Evolutionary conservation across 495 filamentous ascomycete species (phyloP).

Genomic region (Penicillium crystallinum): DNA sequence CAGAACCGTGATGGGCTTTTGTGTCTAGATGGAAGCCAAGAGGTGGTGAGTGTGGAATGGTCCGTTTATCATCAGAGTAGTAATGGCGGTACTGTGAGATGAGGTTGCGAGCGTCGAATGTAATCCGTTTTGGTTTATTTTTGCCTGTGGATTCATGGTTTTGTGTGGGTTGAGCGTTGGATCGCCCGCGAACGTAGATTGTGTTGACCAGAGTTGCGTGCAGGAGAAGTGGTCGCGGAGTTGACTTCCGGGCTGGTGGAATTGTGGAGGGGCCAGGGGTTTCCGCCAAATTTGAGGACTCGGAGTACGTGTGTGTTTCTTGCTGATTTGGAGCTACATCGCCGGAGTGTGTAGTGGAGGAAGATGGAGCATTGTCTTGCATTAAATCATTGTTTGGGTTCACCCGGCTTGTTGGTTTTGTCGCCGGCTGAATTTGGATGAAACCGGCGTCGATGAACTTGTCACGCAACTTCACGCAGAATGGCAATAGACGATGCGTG

Average conservation of each 20-base stretch:
- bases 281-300: background rate
- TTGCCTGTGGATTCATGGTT: slow-evolving; percentile 19
- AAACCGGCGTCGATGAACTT: slow-evolving; percentile 60
- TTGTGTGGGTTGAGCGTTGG: slow-evolving; percentile 19
- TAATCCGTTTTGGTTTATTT: slow-evolving; percentile 24
- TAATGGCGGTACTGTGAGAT: slow-evolving; percentile 29
- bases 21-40: background rate
- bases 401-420: slow-evolving; percentile 7
- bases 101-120: slow-evolving; percentile 37
- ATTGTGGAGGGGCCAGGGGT: slow-evolving; percentile 5
- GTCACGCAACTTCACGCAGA: slow-evolving; percentile 57
- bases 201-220: slow-evolving; percentile 90
- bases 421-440: slow-evolving; percentile 46
- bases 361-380: background rate
- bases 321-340: background rate
- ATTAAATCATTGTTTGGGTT: background rate
- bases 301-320: background rate
- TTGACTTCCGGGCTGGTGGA: slow-evolving; percentile 16
- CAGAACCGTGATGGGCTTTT: background rate
- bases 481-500: slow-evolving; percentile 50
- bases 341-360: background rate
- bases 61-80: slow-evolving; percentile 27
- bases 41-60: slow-evolving; percentile 4
- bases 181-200: slow-evolving; percentile 57
- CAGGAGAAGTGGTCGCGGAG: slow-evolving; percentile 59